Conservation (phyloP, 192 early-diverging fungal genomes). For the Haplosporangium gracile region DNA sequence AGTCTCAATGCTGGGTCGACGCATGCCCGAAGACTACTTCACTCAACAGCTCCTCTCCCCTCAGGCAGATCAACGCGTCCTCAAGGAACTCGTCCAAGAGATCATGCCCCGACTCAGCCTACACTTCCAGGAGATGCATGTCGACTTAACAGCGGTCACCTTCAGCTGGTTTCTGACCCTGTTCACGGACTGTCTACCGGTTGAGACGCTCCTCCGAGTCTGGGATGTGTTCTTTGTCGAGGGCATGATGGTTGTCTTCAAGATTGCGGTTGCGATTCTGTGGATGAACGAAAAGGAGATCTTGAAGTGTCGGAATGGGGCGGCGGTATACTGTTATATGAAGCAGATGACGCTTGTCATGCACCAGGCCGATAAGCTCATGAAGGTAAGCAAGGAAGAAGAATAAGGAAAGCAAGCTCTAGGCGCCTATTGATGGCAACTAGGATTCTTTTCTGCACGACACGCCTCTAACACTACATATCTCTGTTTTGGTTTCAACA, state of each 20-base stretch:
- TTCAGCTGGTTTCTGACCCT: conserved; percentile 71
- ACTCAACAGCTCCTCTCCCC: conserved; percentile 63
- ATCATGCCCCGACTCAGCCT: conserved; percentile 60
- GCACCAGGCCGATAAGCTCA: conserved; percentile 56
- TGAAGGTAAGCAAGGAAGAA: conserved; percentile 51
- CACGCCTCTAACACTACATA: neutral
- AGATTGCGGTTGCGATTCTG: conserved; percentile 62
- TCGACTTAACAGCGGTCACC: conserved; percentile 64
- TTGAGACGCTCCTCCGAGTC: conserved; percentile 61
- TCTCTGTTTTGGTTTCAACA: neutral
- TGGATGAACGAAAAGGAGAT: conserved; percentile 60
- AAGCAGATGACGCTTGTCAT: conserved; percentile 59
- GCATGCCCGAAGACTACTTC: conserved; percentile 64
- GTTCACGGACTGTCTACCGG: conserved; percentile 64
- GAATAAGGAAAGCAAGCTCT: conserved; percentile 31
- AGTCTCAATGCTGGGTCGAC: conserved; percentile 60
- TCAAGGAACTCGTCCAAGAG: conserved; percentile 61
- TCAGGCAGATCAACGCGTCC: conserved; percentile 66
- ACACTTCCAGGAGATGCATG: conserved; percentile 60
- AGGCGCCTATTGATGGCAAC: neutral
- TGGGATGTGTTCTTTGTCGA: conserved; percentile 71
- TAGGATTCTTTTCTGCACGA: neutral
- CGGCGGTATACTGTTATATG: conserved; percentile 62
- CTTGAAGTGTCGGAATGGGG: conserved; percentile 58
- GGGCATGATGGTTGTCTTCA: conserved; percentile 64